Conservation (phyloP, 345 rosid species). For the Boechera divaricarpa region DNA sequence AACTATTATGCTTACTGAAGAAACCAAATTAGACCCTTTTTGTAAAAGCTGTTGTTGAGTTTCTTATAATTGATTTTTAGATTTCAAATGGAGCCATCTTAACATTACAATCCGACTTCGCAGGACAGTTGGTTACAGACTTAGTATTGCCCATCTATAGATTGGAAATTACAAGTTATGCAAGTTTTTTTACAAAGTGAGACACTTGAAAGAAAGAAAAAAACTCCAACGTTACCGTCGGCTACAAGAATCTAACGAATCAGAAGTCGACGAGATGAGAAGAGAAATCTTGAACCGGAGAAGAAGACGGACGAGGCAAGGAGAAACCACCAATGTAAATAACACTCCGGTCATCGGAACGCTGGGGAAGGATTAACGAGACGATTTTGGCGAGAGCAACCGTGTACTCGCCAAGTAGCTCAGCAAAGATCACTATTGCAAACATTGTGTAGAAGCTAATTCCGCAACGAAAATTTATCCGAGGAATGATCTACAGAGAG, state of each 20-base stretch:
- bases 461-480: too few species aligned
- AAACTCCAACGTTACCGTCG: background rate
- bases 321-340: background rate
- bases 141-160: background rate
- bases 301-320: background rate
- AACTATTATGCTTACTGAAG: slow-evolving; percentile 7
- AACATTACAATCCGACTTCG: background rate
- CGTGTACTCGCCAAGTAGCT: slow-evolving; percentile 55
- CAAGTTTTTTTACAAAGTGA: background rate
- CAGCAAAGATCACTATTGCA: slow-evolving; percentile 50
- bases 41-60: background rate
- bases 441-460: slow-evolving; percentile 44
- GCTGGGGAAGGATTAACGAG: slow-evolving; percentile 36
- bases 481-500: too few species aligned
- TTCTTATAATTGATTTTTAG: background rate
- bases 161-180: background rate
- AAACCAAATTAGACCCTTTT: background rate
- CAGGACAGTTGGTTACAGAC: background rate
- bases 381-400: slow-evolving; percentile 49
- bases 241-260: background rate
- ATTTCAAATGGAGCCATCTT: background rate
- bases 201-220: background rate
- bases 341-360: background rate
- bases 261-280: background rate
- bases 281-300: background rate